phyloP scores from a whole-genome alignment of 345 rosid species.

The Eucalyptus polybractea region DNA sequence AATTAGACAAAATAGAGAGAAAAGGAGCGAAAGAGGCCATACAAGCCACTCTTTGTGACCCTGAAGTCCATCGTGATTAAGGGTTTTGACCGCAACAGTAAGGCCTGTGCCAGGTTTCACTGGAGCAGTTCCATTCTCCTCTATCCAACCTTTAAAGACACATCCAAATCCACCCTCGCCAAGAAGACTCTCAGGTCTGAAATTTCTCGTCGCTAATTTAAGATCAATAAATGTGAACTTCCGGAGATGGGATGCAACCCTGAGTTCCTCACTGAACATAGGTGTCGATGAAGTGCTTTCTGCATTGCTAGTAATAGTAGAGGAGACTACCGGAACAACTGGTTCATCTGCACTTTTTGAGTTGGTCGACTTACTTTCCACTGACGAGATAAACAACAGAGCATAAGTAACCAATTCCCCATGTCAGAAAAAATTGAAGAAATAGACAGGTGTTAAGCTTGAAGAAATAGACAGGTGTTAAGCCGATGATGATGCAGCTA shows the following conservation, averaged over 20 bases:
- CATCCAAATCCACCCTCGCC: slow-evolving; percentile 96
- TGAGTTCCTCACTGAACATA: slow-evolving; percentile 49
- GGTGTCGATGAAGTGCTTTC: slow-evolving; percentile 54
- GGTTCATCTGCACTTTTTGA: slow-evolving; percentile 25
- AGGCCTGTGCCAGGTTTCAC: slow-evolving; percentile 89
- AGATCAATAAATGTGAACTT: slow-evolving; percentile 65
- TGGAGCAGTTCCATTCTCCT: slow-evolving; percentile 82
- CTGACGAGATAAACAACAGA: slow-evolving; percentile 3
- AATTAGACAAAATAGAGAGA: neutral
- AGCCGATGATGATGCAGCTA: neutral
- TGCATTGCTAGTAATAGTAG: slow-evolving; percentile 28
- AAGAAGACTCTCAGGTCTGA: slow-evolving; percentile 79
- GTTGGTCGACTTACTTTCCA: slow-evolving; percentile 20
- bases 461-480: slow-evolving; percentile 1
- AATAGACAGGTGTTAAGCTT: neutral
- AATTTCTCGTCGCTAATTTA: slow-evolving; percentile 66
- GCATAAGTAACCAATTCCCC: neutral
- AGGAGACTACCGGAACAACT: slow-evolving; percentile 19
- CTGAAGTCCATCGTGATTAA: slow-evolving; percentile 92
- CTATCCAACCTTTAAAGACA: slow-evolving; percentile 93
- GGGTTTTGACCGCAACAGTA: slow-evolving; percentile 83
- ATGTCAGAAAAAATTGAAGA: neutral
- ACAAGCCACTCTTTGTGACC: slow-evolving; percentile 99
- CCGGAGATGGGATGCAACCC: slow-evolving; percentile 57
- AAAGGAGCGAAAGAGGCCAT: neutral